Evolutionary conservation across 1,284 basidiomycete species (phyloP).

Genomic region (Volvariella volvacea): DNA sequence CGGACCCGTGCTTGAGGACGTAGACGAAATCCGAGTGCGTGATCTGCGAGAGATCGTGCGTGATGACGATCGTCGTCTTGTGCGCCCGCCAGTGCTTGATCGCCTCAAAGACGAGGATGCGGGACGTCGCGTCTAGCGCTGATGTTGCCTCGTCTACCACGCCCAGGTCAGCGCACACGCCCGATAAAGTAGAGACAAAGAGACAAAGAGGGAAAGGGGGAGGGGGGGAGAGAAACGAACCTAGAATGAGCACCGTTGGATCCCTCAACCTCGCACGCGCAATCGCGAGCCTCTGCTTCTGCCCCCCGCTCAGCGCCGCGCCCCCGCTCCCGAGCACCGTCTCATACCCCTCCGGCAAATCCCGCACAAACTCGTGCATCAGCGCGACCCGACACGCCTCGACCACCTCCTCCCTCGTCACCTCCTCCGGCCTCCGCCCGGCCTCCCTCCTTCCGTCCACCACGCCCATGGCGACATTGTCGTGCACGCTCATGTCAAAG

Average conservation of each 20-base stretch:
- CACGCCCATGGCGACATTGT: constrained; percentile 79
- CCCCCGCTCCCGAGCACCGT: constrained; percentile 75
- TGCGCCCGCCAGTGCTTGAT: constrained; percentile 79
- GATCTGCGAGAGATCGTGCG: constrained; percentile 91
- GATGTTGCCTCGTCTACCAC: constrained; percentile 92
- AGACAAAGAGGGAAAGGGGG: not conserved
- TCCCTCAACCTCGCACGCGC: constrained; percentile 85
- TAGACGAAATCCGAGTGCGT: constrained; percentile 81
- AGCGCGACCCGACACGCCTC: constrained; percentile 82
- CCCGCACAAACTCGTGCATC: constrained; percentile 82
- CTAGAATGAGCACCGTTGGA: constrained; percentile 87
- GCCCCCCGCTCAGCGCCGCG: constrained; percentile 83
- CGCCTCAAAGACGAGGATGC: constrained; percentile 84
- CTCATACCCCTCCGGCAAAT: constrained; percentile 85
- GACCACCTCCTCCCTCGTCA: constrained; percentile 66
- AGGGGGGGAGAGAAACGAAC: constrained; percentile 29
- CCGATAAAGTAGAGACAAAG: too few species aligned
- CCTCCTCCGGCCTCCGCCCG: constrained; percentile 32
- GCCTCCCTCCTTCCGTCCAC: constrained; percentile 15
- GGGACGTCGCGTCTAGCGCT: constrained; percentile 86
- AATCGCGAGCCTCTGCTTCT: constrained; percentile 88
- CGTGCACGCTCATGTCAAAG: constrained; percentile 63
- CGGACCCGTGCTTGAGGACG: constrained; percentile 75
- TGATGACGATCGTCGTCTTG: constrained; percentile 93
- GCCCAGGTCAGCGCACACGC: not conserved